phyloP scores from a whole-genome alignment of 768 basidiomycete genomes.

The Tricholoma flavovirens region DNA sequence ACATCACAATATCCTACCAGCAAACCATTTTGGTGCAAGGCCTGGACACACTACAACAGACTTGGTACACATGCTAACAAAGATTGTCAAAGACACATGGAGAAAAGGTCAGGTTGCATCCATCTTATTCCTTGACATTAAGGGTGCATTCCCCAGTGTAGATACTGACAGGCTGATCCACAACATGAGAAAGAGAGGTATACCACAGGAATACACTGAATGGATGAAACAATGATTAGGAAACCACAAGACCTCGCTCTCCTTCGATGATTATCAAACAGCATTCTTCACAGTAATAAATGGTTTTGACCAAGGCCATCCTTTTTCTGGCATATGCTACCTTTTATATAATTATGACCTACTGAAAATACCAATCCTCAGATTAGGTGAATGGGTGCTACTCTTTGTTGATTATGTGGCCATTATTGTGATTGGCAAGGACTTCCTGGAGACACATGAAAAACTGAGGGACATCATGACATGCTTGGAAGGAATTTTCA shows the following conservation, averaged over 20 bases:
- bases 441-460: too few relatives aligned
- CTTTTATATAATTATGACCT: slow-evolving; percentile 19
- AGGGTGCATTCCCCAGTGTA: too few relatives aligned
- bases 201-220: too few relatives aligned
- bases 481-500: too few relatives aligned
- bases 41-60: slow-evolving; percentile 26
- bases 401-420: neutral
- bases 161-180: too few relatives aligned
- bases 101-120: slow-evolving; percentile 15
- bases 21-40: neutral
- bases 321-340: slow-evolving; percentile 20
- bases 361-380: slow-evolving; percentile 9
- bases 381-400: neutral
- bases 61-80: slow-evolving; percentile 23
- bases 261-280: too few relatives aligned
- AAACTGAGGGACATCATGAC: too few relatives aligned
- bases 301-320: slow-evolving; percentile 23
- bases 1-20: neutral
- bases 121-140: slow-evolving; percentile 23
- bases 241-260: too few relatives aligned
- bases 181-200: too few relatives aligned
- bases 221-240: too few relatives aligned
- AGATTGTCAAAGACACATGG: slow-evolving; percentile 28
- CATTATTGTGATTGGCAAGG: neutral
- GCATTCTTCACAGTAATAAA: slow-evolving; percentile 7